A percentile compares a stretch with the other conserved stretches of the same genome.
Evolutionary conservation across 2,329 filamentous ascomycete genomes (phyloP).

Genomic region (Penicillium olsonii): DNA sequence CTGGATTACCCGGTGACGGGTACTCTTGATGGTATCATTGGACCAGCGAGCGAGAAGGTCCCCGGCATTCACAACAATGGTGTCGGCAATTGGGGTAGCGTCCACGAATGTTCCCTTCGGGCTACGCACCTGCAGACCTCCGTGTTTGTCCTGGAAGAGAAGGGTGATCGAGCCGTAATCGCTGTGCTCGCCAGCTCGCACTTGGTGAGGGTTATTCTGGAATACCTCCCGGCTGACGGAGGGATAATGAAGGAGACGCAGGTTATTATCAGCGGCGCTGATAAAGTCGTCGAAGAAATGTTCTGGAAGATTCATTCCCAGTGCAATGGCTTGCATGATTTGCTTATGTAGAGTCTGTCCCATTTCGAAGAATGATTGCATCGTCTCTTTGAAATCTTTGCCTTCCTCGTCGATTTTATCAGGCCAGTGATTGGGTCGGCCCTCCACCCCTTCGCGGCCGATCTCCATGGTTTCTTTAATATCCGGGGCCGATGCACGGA

Average conservation of each 20-base stretch:
- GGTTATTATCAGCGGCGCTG: slow-evolving; percentile 67
- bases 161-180: slow-evolving; percentile 60
- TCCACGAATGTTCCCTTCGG: slow-evolving; percentile 78
- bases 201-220: slow-evolving; percentile 65
- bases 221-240: slow-evolving; percentile 67
- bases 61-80: slow-evolving; percentile 85
- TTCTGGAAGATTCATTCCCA: slow-evolving; percentile 74
- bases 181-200: slow-evolving; percentile 77
- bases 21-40: slow-evolving; percentile 89
- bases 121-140: slow-evolving; percentile 64
- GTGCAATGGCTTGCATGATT: slow-evolving; percentile 80
- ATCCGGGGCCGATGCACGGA: slow-evolving; percentile 55
- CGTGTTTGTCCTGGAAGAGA: slow-evolving; percentile 58
- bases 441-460: slow-evolving; percentile 60
- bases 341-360: slow-evolving; percentile 75
- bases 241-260: slow-evolving; percentile 77
- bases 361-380: slow-evolving; percentile 72
- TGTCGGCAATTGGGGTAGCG: slow-evolving; percentile 76
- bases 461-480: slow-evolving; percentile 64
- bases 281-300: slow-evolving; percentile 76
- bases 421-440: slow-evolving; percentile 78
- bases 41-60: slow-evolving; percentile 86
- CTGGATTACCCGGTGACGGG: slow-evolving; percentile 86
- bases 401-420: slow-evolving; percentile 54
- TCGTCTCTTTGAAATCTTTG: slow-evolving; percentile 66